Base-by-base conservation (phyloP, 2,329 filamentous ascomycete species). In the Aureobasidium zeae region DNA sequence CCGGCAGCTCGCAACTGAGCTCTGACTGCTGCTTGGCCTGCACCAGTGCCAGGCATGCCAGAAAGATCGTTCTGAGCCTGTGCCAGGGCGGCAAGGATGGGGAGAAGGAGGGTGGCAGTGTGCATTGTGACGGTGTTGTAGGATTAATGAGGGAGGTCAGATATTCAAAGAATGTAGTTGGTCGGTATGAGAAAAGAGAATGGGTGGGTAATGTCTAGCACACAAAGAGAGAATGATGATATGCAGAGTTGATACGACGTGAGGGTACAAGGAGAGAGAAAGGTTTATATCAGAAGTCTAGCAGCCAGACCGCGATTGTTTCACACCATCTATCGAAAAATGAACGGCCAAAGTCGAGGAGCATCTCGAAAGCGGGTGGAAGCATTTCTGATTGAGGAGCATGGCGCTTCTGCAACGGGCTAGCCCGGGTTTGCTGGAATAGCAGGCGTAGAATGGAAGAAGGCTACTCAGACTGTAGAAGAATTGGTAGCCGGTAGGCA, bases 41-140 rank as follows among this genome's bases (percentile, higher is more conserved):
- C 4, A n/a, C 35, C 35, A 21, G 25, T 11, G 21, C 35, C 24
- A 29, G 35, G 35, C 35, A 38, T 38, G 9, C 9, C 9, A 12
- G 15, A 22, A 28, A 19, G 29, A 5, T 39, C 22, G 19, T 31
- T 24, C 17, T 17, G 30, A 20, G 41, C 41, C n/a, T 44, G 41
- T 29, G 41, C 41, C 30, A 44, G 21, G 11, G 24, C 32, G 31
- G 41, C 41, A 35, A 44, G 41, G 22, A 28, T 17, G 17, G 41
- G 41, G 16, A 44, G 10, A 25, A 44, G 16, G 25, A 44, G 25
- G 20, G 39, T 26, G 10, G 32, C 30, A 21, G 24, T 11, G 25
- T 44, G 41, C 41, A 44, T 44, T 21, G n/a, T 44, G 24, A 30
- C 7, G 9, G 15, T 15, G n/a, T n/a, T n/a, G n/a, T n/a, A n/a